A percentile compares a stretch with the other conserved stretches of the same genome.
phyloP scores from a whole-genome alignment of 2,329 filamentous ascomycete species.

The Cyclaneusma minus region DNA sequence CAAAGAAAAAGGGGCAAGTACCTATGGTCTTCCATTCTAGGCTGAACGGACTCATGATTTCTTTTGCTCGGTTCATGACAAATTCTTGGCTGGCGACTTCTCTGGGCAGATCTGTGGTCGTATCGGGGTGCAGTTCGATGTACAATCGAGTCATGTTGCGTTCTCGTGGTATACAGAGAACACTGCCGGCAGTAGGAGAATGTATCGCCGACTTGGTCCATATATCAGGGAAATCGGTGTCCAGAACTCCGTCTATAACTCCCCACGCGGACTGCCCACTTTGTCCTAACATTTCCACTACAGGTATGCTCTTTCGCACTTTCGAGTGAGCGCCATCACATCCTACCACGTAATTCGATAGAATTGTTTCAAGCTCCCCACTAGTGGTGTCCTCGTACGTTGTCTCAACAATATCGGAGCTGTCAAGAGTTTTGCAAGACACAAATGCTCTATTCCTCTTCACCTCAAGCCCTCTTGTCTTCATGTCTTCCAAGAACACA shows the following conservation, averaged over 20 bases:
- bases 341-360: slow-evolving; percentile 49
- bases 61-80: slow-evolving; percentile 50
- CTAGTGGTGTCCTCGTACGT: slow-evolving; percentile 37
- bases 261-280: slow-evolving; percentile 41
- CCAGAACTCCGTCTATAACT: slow-evolving; percentile 29
- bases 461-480: slow-evolving; percentile 29
- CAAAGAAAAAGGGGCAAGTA: slow-evolving; percentile 43
- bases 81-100: slow-evolving; percentile 40
- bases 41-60: slow-evolving; percentile 42
- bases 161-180: slow-evolving; percentile 48
- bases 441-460: slow-evolving; percentile 23
- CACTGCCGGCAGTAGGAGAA: slow-evolving; percentile 32
- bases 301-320: slow-evolving; percentile 33
- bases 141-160: slow-evolving; percentile 45
- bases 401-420: slow-evolving; percentile 16
- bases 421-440: slow-evolving; percentile 18
- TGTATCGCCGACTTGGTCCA: slow-evolving; percentile 40
- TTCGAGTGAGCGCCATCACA: slow-evolving; percentile 38
- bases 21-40: slow-evolving; percentile 58
- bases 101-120: slow-evolving; percentile 22
- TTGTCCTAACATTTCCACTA: slow-evolving; percentile 41
- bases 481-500: slow-evolving; percentile 37
- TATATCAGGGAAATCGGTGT: slow-evolving; percentile 39
- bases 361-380: slow-evolving; percentile 35
- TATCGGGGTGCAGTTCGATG: slow-evolving; percentile 38